Evolutionary conservation across 2,329 filamentous ascomycete species (phyloP).

Genomic region (Harringtonia lauricola): DNA sequence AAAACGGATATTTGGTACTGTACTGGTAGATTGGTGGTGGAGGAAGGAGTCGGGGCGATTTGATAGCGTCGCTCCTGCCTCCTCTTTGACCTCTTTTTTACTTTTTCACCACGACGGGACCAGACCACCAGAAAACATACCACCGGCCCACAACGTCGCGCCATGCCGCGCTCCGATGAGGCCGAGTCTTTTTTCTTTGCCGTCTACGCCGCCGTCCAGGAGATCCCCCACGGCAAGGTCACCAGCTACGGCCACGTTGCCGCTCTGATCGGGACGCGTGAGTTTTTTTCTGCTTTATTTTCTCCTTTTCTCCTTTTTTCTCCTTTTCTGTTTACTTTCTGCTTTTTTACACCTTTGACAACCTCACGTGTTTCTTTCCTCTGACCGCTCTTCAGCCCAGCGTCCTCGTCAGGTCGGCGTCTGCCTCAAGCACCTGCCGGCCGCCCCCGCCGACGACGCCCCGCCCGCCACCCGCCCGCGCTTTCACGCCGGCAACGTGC

Average conservation of each 20-base stretch:
- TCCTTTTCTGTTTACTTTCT: no score
- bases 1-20: no score
- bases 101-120: no score
- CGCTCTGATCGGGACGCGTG: slow-evolving; percentile 60
- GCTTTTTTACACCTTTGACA: no score
- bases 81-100: no score
- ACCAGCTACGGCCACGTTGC: slow-evolving; percentile 83
- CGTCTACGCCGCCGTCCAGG: slow-evolving; percentile 75
- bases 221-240: slow-evolving; percentile 73
- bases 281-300: slow-evolving; percentile 16
- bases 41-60: no score
- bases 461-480: slow-evolving; percentile 26
- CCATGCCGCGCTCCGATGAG: slow-evolving; percentile 68
- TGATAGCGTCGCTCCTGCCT: no score
- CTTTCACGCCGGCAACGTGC: slow-evolving; percentile 70
- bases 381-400: slow-evolving; percentile 38
- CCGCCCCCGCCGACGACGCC: not conserved
- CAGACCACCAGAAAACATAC: no score
- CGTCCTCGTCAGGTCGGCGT: slow-evolving; percentile 77
- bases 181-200: slow-evolving; percentile 62
- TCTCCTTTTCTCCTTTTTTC: not conserved
- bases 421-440: slow-evolving; percentile 71
- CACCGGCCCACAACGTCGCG: no score
- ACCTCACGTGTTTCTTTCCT: no score
- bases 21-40: no score